A percentile compares a stretch with the other conserved stretches of the same genome.
These are phyloP conservation scores for Nicotiana attenuata DNA, from an alignment of 257 asterid genomes.

Conservation along the genomic window DNA sequence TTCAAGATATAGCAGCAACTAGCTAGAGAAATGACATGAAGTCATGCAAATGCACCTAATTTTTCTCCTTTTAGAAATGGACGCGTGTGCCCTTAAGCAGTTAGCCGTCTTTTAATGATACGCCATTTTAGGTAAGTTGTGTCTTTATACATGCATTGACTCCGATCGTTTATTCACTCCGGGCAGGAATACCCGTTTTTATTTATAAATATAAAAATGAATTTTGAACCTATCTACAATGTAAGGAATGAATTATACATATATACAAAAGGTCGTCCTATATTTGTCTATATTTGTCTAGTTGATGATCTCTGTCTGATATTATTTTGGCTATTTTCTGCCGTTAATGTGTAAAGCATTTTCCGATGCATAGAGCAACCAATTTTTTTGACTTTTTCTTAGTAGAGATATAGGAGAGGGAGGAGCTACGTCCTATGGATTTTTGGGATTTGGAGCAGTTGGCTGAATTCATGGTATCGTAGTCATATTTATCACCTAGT, in stretches of 20 bases:
- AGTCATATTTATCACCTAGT: conserved; percentile 5
- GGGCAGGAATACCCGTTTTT: no score
- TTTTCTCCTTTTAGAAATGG: background rate
- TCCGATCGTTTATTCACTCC: no score
- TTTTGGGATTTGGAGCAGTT: background rate
- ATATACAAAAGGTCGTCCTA: no score
- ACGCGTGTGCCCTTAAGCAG: background rate
- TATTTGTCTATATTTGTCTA: background rate
- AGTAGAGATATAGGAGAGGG: background rate
- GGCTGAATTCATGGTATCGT: background rate
- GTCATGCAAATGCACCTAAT: background rate
- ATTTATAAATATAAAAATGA: no score
- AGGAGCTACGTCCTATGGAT: background rate
- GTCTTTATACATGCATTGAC: background rate
- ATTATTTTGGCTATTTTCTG: background rate
- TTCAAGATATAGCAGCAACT: background rate
- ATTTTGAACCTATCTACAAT: no score
- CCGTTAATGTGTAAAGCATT: background rate
- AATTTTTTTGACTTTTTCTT: background rate
- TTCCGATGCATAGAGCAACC: background rate
- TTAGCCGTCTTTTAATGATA: background rate
- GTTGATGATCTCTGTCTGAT: background rate
- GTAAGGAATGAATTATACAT: no score
- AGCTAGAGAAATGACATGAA: background rate
- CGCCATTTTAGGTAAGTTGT: background rate